phyloP scores from a whole-genome alignment of 2,329 filamentous ascomycete species.

The Trichoderma guizhouense region DNA sequence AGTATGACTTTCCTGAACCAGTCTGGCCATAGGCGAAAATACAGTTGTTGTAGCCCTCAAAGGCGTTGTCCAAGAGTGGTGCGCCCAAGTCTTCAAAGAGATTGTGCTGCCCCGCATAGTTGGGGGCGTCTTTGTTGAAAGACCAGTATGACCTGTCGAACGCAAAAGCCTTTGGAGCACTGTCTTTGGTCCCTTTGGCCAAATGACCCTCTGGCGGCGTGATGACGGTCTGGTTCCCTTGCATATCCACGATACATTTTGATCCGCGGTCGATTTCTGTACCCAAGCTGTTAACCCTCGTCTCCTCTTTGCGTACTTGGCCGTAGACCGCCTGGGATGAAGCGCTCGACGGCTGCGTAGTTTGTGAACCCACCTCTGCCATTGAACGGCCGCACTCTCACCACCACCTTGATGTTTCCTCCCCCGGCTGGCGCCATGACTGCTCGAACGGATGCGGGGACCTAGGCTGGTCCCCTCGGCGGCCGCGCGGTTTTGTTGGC shows the following conservation, averaged over 20 bases:
- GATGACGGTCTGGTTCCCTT: constrained; percentile 85
- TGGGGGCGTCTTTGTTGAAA: constrained; percentile 74
- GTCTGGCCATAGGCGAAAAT: constrained; percentile 99
- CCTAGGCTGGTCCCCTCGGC: constrained; percentile 35
- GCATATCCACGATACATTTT: constrained; percentile 98
- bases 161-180: constrained; percentile 79
- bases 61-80: constrained; percentile 94
- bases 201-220: constrained; percentile 63
- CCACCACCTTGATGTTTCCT: constrained; percentile 99
- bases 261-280: constrained; percentile 84
- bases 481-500: constrained; percentile 23
- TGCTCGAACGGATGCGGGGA: constrained; percentile 33
- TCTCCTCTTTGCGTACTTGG: neutral
- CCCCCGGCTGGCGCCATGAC: constrained; percentile 59
- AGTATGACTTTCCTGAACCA: constrained; percentile 97
- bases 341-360: neutral
- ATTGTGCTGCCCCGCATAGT: constrained; percentile 87
- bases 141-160: constrained; percentile 99
- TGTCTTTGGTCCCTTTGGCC: constrained; percentile 65
- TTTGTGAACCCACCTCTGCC: constrained; percentile 65
- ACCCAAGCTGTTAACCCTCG: constrained; percentile 22
- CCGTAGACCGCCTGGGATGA: neutral
- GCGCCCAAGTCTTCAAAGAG: constrained; percentile 84
- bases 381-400: constrained; percentile 94
- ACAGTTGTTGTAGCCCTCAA: constrained; percentile 98